Evolutionary conservation across 2,329 filamentous ascomycete genomes (phyloP).

Genomic region (Hysterium pulicare): DNA sequence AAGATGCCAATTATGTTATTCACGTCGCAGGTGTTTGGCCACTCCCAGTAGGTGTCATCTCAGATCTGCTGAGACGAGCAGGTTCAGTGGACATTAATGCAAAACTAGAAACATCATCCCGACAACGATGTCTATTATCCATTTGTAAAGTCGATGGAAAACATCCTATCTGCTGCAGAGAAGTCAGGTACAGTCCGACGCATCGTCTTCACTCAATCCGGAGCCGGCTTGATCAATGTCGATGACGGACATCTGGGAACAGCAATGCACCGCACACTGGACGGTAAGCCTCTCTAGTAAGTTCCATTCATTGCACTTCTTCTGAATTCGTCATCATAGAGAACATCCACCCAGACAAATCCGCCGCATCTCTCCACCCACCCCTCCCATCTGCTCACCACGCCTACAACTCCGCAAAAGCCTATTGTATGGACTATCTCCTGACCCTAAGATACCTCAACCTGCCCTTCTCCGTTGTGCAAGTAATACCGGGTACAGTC

Average conservation of each 20-base stretch:
- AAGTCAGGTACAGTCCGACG: conserved; percentile 22
- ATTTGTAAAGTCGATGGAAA: conserved; percentile 30
- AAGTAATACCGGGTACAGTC: too few relatives aligned
- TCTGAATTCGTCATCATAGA: conserved; percentile 24
- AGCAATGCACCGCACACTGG: conserved; percentile 21
- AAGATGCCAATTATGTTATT: too few relatives aligned
- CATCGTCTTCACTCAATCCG: conserved; percentile 33
- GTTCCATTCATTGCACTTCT: neutral
- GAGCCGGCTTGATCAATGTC: conserved; percentile 28
- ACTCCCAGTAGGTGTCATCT: conserved; percentile 16
- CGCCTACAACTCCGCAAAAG: conserved; percentile 33
- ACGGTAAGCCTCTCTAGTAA: conserved; percentile 13
- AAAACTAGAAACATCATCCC: conserved; percentile 19
- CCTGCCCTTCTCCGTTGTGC: too few relatives aligned
- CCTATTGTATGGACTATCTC: conserved; percentile 32
- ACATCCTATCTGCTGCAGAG: conserved; percentile 24
- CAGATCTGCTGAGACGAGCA: neutral
- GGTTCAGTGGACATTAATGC: neutral
- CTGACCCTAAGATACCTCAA: too few relatives aligned
- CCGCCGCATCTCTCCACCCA: conserved; percentile 21
- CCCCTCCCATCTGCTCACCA: conserved; percentile 29
- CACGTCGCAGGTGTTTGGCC: conserved; percentile 36
- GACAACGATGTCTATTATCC: conserved; percentile 32
- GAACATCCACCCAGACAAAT: conserved; percentile 16
- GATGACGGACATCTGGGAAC: conserved; percentile 30